Percentiles rank a stretch among this genome's conserved stretches.
Evolutionary conservation across 805 yeast species (phyloP).

Genomic region (Debaryomyces maramus): DNA sequence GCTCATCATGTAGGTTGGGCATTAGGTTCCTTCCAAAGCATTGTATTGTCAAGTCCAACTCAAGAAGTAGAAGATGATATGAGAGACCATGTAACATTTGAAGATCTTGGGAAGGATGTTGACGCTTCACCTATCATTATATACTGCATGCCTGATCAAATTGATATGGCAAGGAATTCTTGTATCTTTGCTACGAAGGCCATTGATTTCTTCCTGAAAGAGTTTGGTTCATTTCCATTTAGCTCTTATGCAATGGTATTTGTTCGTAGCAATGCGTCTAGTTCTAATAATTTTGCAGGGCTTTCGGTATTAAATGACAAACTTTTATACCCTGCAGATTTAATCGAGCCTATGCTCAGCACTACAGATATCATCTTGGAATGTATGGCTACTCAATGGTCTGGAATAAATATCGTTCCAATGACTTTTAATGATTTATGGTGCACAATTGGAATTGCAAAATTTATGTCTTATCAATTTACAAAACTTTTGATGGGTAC

Average conservation of each 20-base stretch:
- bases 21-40: conserved; percentile 78
- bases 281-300: conserved; percentile 70
- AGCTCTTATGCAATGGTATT: conserved; percentile 77
- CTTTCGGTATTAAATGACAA: conserved; percentile 60
- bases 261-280: conserved; percentile 53
- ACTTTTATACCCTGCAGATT: conserved; percentile 66
- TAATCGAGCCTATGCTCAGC: conserved; percentile 75
- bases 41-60: conserved; percentile 50
- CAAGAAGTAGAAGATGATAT: conserved; percentile 29
- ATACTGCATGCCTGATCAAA: conserved; percentile 62
- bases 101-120: conserved; percentile 30
- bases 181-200: conserved; percentile 77
- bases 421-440: conserved; percentile 76
- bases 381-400: conserved; percentile 85
- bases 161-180: conserved; percentile 61
- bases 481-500: conserved; percentile 71
- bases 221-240: conserved; percentile 92
- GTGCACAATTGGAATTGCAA: conserved; percentile 84
- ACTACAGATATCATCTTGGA: conserved; percentile 68
- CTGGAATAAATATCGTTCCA: conserved; percentile 89
- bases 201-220: conserved; percentile 78
- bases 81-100: conserved; percentile 32
- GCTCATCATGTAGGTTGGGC: conserved; percentile 97
- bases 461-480: conserved; percentile 78
- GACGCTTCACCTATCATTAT: conserved; percentile 46